Evolutionary conservation across 495 filamentous ascomycete species (phyloP).

Genomic region (Xeromyces bisporus): DNA sequence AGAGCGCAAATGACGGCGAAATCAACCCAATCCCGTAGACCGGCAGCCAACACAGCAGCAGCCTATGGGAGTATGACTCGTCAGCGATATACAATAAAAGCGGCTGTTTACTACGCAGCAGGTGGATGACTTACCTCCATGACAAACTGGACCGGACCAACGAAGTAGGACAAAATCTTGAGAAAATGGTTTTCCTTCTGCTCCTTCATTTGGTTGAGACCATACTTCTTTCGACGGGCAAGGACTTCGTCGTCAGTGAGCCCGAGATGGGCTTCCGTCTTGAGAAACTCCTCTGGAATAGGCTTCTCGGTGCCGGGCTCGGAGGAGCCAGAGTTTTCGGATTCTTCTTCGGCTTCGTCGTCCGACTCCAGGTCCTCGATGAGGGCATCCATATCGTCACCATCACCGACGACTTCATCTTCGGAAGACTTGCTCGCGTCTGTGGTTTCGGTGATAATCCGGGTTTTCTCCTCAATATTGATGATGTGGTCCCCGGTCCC

Average conservation of each 20-base stretch:
- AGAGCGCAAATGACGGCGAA: conserved; percentile 64
- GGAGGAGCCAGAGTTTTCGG: conserved; percentile 26
- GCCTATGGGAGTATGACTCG: conserved; percentile 25
- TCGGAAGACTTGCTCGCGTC: conserved; percentile 13
- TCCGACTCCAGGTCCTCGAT: conserved; percentile 75
- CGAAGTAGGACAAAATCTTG: conserved; percentile 72
- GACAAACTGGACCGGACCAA: conserved; percentile 84
- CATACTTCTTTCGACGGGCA: conserved; percentile 57
- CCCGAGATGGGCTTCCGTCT: conserved; percentile 54
- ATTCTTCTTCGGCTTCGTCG: conserved; percentile 41
- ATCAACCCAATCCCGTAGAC: conserved; percentile 63
- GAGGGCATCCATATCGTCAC: conserved; percentile 55
- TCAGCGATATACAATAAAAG: neutral
- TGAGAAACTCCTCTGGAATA: conserved; percentile 48
- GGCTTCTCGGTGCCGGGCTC: conserved; percentile 19
- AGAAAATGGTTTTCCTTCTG: conserved; percentile 71
- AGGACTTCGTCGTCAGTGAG: conserved; percentile 54
- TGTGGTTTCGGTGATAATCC: neutral
- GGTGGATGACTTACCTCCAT: conserved; percentile 57
- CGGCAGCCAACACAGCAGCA: conserved; percentile 58
- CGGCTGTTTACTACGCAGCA: neutral
- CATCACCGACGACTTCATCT: conserved; percentile 47
- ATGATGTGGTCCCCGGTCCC: neutral
- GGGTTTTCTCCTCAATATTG: conserved; percentile 1
- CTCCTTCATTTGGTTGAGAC: conserved; percentile 77